Evolutionary conservation across 73 alveolate species (phyloP), one percentile per base, ranked within the genome.

Genomic region (Loxodes magnus): DNA sequence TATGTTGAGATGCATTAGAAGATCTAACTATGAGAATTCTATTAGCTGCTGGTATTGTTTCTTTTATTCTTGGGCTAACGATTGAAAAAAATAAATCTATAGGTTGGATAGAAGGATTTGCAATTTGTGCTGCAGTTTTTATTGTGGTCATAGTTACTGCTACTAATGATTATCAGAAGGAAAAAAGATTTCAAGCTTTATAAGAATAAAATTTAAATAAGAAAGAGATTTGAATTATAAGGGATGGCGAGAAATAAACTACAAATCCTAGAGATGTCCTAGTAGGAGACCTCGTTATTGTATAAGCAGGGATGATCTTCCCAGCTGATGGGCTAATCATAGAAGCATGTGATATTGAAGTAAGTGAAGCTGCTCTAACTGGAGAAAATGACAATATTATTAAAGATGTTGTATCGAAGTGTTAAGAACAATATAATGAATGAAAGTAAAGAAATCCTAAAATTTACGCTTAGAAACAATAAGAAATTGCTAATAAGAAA

Each of bases 361-460:
- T 86, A 30, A 92, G 83, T 59, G 97, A 87, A 58, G 46, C 91
- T 43, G 95, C 95, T 36, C 65, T 82, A 78, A 82, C 95, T n/a
- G 95, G 95, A 9, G 95, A 82, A 62, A 69, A 77, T 26, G 87
- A 68, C 54, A n/a, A n/a, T 78, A 76, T 19, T n/a, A n/a, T n/a
- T n/a, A n/a, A n/a, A n/a, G n/a, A n/a, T n/a, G n/a, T n/a, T n/a
- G n/a, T n/a, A n/a, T n/a, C n/a, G n/a, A n/a, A n/a, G n/a, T n/a
- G n/a, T n/a, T n/a, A n/a, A n/a, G n/a, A n/a, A n/a, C n/a, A n/a
- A n/a, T n/a, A n/a, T n/a, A n/a, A n/a, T n/a, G n/a, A n/a, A n/a
- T n/a, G n/a, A n/a, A n/a, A n/a, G n/a, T n/a, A n/a, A n/a, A n/a
- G n/a, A n/a, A n/a, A n/a, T n/a, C n/a, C n/a, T n/a, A n/a, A n/a